phyloP scores from a whole-genome alignment of 192 early-diverging fungal genomes.

The Backusella mclennaniae region DNA sequence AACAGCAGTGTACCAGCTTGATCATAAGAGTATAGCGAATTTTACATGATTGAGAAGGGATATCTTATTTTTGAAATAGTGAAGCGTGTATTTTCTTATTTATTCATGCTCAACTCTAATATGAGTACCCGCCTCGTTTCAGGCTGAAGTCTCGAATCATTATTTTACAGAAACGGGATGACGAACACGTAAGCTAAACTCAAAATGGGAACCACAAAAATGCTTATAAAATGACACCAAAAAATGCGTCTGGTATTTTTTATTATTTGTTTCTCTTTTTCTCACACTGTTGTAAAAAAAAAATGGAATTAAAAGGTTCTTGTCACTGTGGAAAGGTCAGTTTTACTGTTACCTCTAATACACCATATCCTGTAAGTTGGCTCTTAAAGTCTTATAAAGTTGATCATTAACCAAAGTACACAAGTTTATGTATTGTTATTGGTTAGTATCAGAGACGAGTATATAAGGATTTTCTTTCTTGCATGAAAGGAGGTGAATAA shows the following conservation, averaged over 20 bases:
- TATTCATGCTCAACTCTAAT: no score
- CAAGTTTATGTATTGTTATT: constrained; percentile 55
- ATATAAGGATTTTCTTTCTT: not conserved
- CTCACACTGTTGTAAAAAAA: not conserved
- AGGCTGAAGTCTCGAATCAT: no score
- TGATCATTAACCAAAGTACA: not conserved
- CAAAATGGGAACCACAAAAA: not conserved
- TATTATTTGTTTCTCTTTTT: not conserved
- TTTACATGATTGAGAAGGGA: no score
- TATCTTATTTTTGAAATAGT: no score
- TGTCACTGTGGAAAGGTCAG: constrained; percentile 61
- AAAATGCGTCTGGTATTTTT: not conserved
- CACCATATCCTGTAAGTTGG: constrained; percentile 48
- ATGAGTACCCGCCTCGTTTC: no score
- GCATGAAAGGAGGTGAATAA: not conserved
- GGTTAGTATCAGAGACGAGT: constrained; percentile 22
- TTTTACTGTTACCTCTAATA: constrained; percentile 48
- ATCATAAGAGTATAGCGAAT: no score
- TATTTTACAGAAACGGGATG: not conserved
- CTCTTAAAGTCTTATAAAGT: not conserved
- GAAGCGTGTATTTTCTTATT: no score
- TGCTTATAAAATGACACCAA: not conserved
- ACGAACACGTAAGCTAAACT: not conserved
- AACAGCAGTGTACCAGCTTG: no score
- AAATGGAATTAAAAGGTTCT: constrained; percentile 54